Evolutionary conservation across 306 rosid genomes (phyloP).

Genomic region (Parietaria judaica): DNA sequence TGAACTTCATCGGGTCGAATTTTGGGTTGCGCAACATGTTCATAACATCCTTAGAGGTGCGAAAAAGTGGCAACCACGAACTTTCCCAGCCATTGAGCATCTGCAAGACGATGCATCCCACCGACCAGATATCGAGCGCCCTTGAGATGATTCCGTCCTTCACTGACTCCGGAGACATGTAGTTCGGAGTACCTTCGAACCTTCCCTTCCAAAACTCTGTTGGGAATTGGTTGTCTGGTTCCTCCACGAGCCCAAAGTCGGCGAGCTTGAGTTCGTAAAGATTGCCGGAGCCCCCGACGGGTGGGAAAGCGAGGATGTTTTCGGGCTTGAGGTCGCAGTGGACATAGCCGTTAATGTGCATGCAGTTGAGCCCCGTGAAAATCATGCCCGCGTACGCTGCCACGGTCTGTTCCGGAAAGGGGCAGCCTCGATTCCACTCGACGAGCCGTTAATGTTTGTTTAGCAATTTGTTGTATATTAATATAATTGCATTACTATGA

Average conservation of each 20-base stretch:
- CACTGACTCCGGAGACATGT: conserved; percentile 7
- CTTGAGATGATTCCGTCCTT: background rate
- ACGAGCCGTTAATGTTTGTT: too few relatives aligned
- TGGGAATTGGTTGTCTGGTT: too few relatives aligned
- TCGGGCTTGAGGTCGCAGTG: conserved; percentile 17
- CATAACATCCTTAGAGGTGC: too few relatives aligned
- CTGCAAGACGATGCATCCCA: too few relatives aligned
- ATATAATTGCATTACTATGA: too few relatives aligned
- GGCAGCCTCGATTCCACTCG: background rate
- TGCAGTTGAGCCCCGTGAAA: background rate
- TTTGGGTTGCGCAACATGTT: too few relatives aligned
- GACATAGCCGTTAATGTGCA: conserved; percentile 7
- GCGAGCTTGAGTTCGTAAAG: background rate
- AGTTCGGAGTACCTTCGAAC: background rate
- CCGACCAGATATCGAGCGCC: conserved; percentile 7
- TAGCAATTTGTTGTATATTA: too few relatives aligned
- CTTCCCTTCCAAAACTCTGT: too few relatives aligned
- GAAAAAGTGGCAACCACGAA: background rate
- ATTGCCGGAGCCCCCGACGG: too few relatives aligned
- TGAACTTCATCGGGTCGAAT: too few relatives aligned
- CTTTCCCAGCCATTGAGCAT: too few relatives aligned
- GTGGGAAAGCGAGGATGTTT: conserved; percentile 2
- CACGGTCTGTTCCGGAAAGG: background rate
- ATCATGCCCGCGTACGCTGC: background rate
- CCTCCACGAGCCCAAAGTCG: background rate